Evolutionary conservation across 2,329 filamentous ascomycete genomes (phyloP), one percentile per base, ranked within the genome.

Genomic region (Cryphonectria japonica): DNA sequence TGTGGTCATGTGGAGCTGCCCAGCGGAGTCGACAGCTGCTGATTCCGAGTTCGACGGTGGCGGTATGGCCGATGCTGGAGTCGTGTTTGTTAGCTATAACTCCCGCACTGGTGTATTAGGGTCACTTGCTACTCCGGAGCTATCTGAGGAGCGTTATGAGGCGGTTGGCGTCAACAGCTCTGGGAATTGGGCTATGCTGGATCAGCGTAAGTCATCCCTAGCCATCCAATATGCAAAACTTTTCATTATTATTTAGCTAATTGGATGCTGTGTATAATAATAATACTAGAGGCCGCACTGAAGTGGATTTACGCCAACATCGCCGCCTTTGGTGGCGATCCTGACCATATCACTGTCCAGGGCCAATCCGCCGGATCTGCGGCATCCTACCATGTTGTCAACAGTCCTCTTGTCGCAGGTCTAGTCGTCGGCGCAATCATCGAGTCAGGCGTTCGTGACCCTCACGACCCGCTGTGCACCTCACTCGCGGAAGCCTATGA

Each of bases 41-140:
- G 69, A 76, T 54, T 68, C 75, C 50, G 67, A 72, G 4, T 92
- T 91, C 80, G 86, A 90, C 81, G 83, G 84, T 76, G 83, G 87
- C 60, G 75, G 79, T 74, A 84, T 86, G 66, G 77, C 82, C 46
- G 85, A 86, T 80, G 84, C 90, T 71, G 86, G 92, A 76, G 87
- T 91, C 72, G 82, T 92, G 57, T 87, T 83, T 52, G 84, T 91
- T 64, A 87, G 83, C 77, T 86, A 90, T 77, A 88, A 87, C 78
- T 89, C 92, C 78, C 85, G 91, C 13, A 84, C 92, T 62, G 89
- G 89, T 2, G 86, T 88, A 3, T 83, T 93, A 75, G 93, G 92
- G 0, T 94, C 67, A 67, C 68, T 72, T 29, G 71, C 68, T 13
- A 67, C 66, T 11, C 72, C 74, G 1, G 72, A 76, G 66, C 66